Base-by-base conservation (phyloP, 73 alveolate species). In the Paramecium biaurelia region DNA sequence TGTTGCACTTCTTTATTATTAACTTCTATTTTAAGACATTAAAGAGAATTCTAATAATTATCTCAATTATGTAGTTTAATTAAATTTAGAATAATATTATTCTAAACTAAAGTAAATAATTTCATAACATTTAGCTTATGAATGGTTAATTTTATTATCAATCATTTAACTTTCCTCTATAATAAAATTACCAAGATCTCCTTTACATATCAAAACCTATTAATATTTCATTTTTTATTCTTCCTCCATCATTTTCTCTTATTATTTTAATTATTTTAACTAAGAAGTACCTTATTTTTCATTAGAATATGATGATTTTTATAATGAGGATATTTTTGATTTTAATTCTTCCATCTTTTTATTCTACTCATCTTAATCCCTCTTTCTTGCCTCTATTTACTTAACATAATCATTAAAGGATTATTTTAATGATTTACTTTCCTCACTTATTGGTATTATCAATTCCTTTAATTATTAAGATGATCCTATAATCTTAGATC, bases 201-300 rank as follows among this genome's bases (percentile, higher is more conserved):
- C 12, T 32, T 63, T 63, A 30, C 84, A 63, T 26, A 14, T 26
- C 15, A 4, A 30, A 5, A 63, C 45, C 84, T 63, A 63, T 14
- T 63, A 63, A 0, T 30, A 32, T 63, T 63, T 63, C 84, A 63
- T 63, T 8, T 63, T 63, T 0, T 63, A 24, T 63, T 63, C 84
- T 26, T 63, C 84, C 7, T 12, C 24, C 84, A 63, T 63, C 84
- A 63, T 63, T 30, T 63, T 63, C 84, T 63, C 84, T 63, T 63
- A 30, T 63, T 63, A 26, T 63, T 63, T 63, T 30, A 63, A 32
- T 12, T 63, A 23, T 6, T 32, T 63, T 0, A 30, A 12, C 5
- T 63, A 12, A 30, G 21, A 15, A 0, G 43, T 63, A 5, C 3
- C 1, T 14, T 12, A 32, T 30, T 32, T 63, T 26, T 63, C 84